Evolutionary conservation across 345 rosid species (phyloP).

Genomic region (Camelina laxa): DNA sequence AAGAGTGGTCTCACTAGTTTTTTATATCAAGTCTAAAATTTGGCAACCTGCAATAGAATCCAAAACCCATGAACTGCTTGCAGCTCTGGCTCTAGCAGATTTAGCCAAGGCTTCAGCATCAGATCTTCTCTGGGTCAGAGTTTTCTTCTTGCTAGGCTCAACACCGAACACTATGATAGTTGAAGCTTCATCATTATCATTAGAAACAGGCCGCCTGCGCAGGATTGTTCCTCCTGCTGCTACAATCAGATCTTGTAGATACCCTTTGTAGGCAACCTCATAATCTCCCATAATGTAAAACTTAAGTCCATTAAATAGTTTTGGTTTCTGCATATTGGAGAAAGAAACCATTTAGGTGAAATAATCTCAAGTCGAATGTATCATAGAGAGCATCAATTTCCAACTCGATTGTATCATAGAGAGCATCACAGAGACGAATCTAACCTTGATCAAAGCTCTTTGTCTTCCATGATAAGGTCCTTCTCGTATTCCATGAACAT

Average conservation of each 20-base stretch:
- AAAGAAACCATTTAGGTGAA: constrained; percentile 24
- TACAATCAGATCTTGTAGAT: constrained; percentile 72
- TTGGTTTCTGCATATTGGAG: constrained; percentile 62
- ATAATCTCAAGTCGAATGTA: background rate
- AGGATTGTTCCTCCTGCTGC: constrained; percentile 79
- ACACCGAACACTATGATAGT: constrained; percentile 71
- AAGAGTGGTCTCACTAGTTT: constrained; percentile 4
- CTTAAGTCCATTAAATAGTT: constrained; percentile 51
- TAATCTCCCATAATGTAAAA: constrained; percentile 81
- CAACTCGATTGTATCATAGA: background rate
- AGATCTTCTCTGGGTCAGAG: constrained; percentile 51
- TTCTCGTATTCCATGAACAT: constrained; percentile 72
- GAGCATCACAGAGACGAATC: constrained; percentile 17
- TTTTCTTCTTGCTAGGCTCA: constrained; percentile 58
- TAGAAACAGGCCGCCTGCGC: constrained; percentile 67
- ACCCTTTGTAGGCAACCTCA: constrained; percentile 68
- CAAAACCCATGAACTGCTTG: constrained; percentile 82
- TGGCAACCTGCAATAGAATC: constrained; percentile 75
- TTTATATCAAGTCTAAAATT: constrained; percentile 25
- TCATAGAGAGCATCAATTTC: background rate
- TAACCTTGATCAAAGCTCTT: constrained; percentile 68
- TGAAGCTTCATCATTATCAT: constrained; percentile 25
- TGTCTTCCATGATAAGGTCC: constrained; percentile 83
- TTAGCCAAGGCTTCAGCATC: constrained; percentile 72
- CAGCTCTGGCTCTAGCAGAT: constrained; percentile 65